Base-by-base conservation (phyloP, 495 filamentous ascomycete species). In the Jackrogersella minutella region DNA sequence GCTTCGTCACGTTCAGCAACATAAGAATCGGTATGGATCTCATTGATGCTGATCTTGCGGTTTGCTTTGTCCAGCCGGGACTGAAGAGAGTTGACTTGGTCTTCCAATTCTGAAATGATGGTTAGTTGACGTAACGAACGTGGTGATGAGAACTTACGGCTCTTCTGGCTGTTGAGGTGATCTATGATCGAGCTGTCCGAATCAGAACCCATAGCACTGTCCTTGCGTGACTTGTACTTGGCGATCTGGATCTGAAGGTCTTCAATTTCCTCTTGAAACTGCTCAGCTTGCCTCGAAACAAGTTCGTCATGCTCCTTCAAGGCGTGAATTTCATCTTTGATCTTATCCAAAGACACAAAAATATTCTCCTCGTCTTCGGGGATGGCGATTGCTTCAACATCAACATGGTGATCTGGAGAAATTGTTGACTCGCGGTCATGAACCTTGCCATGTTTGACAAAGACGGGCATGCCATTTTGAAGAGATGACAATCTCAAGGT, bases 281-380 rank as follows among this genome's bases (percentile, higher is more conserved):
- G 79, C 59, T 80, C 79, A 0, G 80, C 79, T 58, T 84, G 80
- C 43, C 77, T 76, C 47, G 82, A 77, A 7, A 84, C 72, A 57
- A 81, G 70, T 16, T 81, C 80, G 49, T 82, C 78, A 60, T 84
- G 81, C 40, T 84, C 80, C 51, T 81, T 79, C 44, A 82, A 70
- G 52, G 79, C 76, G 47, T 78, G 70, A 51, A 84, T 77, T 58
- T 84, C 81, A 28, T 82, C 79, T 51, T 78, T 80, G 79, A 84
- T 81, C 80, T 82, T 84, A 81, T 84, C 81, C 73, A 82, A 69
- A 9, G 80, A 81, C 22, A 82, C 80, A 52, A 84, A 82, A 28
- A 84, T 82, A 46, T 80, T 73, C 70, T 79, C 77, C 58, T 84
- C 81, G 51, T 82, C 81, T 49, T 80, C 72, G 36, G 76, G 74